Evolutionary conservation across 2,329 filamentous ascomycete species (phyloP), one percentile per base, ranked within the genome.

Genomic region (Herpotrichia juniperi): DNA sequence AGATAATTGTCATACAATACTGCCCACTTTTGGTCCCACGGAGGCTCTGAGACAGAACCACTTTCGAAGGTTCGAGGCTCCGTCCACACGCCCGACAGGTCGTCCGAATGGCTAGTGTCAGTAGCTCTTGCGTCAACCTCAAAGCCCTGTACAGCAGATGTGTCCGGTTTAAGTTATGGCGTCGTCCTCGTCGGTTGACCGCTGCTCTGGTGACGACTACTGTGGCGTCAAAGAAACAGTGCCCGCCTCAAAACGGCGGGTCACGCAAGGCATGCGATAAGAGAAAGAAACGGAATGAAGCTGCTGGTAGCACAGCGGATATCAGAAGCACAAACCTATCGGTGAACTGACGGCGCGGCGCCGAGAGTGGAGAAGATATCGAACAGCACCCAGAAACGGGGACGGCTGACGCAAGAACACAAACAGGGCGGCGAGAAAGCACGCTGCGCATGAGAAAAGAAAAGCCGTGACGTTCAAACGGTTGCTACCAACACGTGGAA

Each of bases 401-500:
- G 52, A 45, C 22, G 14, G 17, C 12, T 42, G 17, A 24, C n/a
- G 37, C 37, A 24, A 40, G 37, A 24, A 40, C 37, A 40, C 37
- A 37, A 42, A 52, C 46, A 44, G 39, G 28, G 44, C 28, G 40
- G 46, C 42, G 28, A 50, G 34, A 14, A 22, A 25, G 21, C 34
- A 31, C n/a, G n/a, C 37, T 28, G 21, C 50, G 47, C 49, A 54
- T 50, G 42, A 43, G 9, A 35, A 39, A 53, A 51, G 32, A 44
- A 34, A 49, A 43, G 24, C 35, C 28, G 35, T 45, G 45, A 53
- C 45, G 53, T 37, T 24, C 37, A 53, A 56, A 48, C 54, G 31
- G 45, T 39, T 16, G 32, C 34, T 35, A 7, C 28, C 34, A 28
- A 46, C 53, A 59, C 53, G 56, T 56, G 47, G 56, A 45, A 52